Percentiles rank a stretch among this genome's conserved stretches.
Evolutionary conservation across 164 flowering plant species (phyloP).

Genomic region (Piper longum): DNA sequence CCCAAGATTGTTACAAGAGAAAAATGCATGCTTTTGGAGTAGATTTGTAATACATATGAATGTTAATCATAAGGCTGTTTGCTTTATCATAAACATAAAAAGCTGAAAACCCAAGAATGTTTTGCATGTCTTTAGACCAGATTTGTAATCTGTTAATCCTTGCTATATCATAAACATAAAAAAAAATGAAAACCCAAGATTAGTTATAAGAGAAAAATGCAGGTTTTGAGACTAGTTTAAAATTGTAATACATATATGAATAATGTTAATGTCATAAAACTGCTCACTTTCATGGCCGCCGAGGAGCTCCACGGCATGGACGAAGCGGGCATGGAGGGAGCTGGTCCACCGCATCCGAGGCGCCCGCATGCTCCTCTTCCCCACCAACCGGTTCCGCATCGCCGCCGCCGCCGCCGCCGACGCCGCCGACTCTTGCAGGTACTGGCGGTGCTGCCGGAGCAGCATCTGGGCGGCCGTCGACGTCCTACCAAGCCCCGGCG

Average conservation of each 20-base stretch:
- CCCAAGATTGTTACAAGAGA: neutral
- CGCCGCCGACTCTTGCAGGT: conserved; percentile 12
- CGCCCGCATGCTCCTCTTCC: conserved; percentile 52
- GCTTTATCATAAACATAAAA: too few species aligned
- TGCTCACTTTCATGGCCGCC: conserved; percentile 73
- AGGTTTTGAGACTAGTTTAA: too few species aligned
- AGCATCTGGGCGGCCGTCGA: conserved; percentile 9
- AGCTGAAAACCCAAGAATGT: too few species aligned
- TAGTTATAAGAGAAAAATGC: too few species aligned
- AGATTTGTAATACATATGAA: too few species aligned
- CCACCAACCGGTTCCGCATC: conserved; percentile 29
- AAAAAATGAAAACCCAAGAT: too few species aligned
- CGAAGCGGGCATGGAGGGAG: conserved; percentile 55
- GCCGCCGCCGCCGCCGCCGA: conserved; percentile 31
- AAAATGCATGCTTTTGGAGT: too few species aligned
- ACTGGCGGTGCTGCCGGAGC: conserved; percentile 15
- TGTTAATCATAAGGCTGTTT: too few species aligned
- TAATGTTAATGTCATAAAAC: too few species aligned
- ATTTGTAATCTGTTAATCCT: too few species aligned
- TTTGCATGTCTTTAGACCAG: too few species aligned
- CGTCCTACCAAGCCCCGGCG: conserved; percentile 16
- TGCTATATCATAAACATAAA: too few species aligned
- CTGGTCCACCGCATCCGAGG: conserved; percentile 74
- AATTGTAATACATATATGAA: neutral
- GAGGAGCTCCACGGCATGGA: conserved; percentile 65